Base-by-base conservation (phyloP, 2,329 filamentous ascomycete genomes). In the Hymenoscyphus occultus region DNA sequence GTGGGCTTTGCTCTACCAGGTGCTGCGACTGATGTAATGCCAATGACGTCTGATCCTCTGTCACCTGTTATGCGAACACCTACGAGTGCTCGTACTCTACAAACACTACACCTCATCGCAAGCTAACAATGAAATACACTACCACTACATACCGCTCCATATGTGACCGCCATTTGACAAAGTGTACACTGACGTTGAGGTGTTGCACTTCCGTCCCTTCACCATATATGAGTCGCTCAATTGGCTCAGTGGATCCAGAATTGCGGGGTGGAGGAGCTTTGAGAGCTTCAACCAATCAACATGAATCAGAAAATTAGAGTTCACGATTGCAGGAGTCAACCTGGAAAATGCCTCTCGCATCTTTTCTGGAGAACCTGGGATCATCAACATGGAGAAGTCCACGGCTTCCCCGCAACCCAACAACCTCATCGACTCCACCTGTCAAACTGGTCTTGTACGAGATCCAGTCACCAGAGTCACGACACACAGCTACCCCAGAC, bases 221-320 rank as follows among this genome's bases (percentile, higher is more conserved):
- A 13, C n/a, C 22, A 35, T 19, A 12, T 3, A 19, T 19, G 28
- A 28, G 28, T 28, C 28, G 28, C 28, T 5, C 5, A 13, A 14
- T 3, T 28, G 28, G 28, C 28, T 3, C 28, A 28, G 19, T 54
- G 48, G 48, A 28, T 22, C 48, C 19, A 13, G 19, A 54, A 54
- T 12, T 54, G 48, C 48, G 19, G 48, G 48, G 48, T 54, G 14
- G 45, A 19, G 10, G 45, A 48, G 42, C 45, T 51, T 51, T n/a
- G 45, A n/a, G 19, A 51, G 45, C 45, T 51, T 22, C 45, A 22
- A 51, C 45, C 45, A 51, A 51, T 51, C 45, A 51, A 19, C n/a
- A 19, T 4, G 19, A 19, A 22, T 12, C 19, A 28, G 19, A 28
- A 54, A 54, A 54, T 13, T 54, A 54, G 10, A 54, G 48, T 54